phyloP scores from a whole-genome alignment of 352 stramenopile species.

The Phytophthora brassicae region DNA sequence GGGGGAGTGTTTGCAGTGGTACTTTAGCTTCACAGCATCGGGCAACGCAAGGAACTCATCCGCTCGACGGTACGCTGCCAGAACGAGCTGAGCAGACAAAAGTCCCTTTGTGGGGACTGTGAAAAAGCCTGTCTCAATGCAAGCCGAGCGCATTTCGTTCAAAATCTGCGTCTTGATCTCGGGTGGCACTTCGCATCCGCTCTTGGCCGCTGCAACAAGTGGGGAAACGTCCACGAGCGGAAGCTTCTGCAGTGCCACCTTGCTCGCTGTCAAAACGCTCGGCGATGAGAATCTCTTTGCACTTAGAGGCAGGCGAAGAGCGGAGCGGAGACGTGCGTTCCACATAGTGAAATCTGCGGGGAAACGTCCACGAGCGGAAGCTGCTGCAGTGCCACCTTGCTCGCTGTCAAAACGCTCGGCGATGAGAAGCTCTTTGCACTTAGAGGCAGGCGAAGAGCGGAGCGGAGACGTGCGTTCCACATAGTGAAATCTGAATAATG shows the following conservation, averaged over 20 bases:
- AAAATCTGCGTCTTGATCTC: constrained; percentile 49
- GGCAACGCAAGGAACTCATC: constrained; percentile 76
- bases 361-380: constrained; percentile 74
- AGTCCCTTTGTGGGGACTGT: constrained; percentile 70
- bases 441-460: background rate
- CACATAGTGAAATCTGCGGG: constrained; percentile 30
- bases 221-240: constrained; percentile 73
- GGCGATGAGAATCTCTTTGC: constrained; percentile 22
- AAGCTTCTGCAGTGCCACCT: constrained; percentile 50
- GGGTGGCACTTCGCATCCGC: constrained; percentile 3
- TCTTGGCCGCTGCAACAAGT: constrained; percentile 38
- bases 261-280: constrained; percentile 49
- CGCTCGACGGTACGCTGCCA: constrained; percentile 54
- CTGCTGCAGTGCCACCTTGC: constrained; percentile 47
- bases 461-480: constrained; percentile 10
- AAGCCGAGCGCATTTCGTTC: constrained; percentile 57
- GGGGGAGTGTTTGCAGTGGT: constrained; percentile 74
- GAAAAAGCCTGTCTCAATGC: constrained; percentile 72
- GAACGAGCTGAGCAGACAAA: constrained; percentile 50
- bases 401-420: constrained; percentile 45
- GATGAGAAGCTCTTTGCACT: constrained; percentile 22
- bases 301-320: background rate
- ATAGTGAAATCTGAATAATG: constrained; percentile 6
- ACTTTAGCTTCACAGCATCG: constrained; percentile 63
- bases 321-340: constrained; percentile 1